Base-by-base conservation (phyloP, 2,329 filamentous ascomycete genomes). In the Colletotrichum liaoningense region DNA sequence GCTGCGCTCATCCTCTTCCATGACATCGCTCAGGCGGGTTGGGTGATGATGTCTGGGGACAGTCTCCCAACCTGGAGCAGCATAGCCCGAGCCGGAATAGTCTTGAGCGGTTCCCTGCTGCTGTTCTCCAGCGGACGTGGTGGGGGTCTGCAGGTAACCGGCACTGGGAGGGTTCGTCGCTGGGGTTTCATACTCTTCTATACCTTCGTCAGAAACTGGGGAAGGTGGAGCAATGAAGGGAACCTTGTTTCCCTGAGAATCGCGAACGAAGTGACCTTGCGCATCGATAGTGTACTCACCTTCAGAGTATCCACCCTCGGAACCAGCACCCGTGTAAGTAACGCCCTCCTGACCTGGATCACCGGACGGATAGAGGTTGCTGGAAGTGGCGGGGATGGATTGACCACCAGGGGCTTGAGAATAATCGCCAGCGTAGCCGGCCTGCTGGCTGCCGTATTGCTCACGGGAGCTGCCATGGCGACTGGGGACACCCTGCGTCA, bases 21-120 rank as follows among this genome's bases (percentile, higher is more conserved):
- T 88, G 33, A 98, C 95, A 83, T 97, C 95, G 81, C 95, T 97
- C 75, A 98, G 86, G 69, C 95, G 87, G 9, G 95, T 97, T 0
- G 95, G 95, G 83, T 98, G 95, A 77, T 97, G 94, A 82, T 97
- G 95, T 69, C 92, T 89, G 28, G 93, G 92, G 75, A 94, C 86
- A n/a, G 85, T 84, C 75, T 97, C 94, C 94, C 94, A 97, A 19
- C 90, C 92, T 2, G 91, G 88, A 1, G 90, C 89, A 8, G 87
- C 91, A 82, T 92, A 94, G 26, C 89, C 91, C 57, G 90, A 85
- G 57, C 92, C 93, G 5, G 88, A 87, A 79, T 95, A 95, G 78
- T 95, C 93, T 54, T 79, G 79, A 8, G 9, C n/a, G 22, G n/a
- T 4, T 16, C 38, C 55, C 24, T 78, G 76, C 22, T 71, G 75